Base-by-base conservation (phyloP, 148 eudicot genomes). In the Fagopyrum esculentum region DNA sequence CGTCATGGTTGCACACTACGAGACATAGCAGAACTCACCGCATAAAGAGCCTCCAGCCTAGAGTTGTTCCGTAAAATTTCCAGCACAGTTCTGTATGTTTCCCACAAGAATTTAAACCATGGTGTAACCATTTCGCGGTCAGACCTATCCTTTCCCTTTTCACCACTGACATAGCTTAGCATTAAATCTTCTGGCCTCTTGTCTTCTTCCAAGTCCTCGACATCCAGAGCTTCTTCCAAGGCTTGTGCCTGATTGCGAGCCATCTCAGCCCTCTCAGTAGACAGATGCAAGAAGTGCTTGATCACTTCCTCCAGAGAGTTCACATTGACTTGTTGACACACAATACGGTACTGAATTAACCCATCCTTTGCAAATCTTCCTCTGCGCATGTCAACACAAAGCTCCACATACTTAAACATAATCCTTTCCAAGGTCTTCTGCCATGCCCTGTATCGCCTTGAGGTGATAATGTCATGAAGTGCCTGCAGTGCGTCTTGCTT, bases 41-140 rank as follows among this genome's bases (percentile, higher is more conserved):
- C 93, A 82, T 90, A 93, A 43, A 93, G 90, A 47, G 76, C 85
- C 84, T 91, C 97, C 87, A 93, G 76, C 70, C 88, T 93, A 30
- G 98, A 91, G 85, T 93, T 93, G 84, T 93, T 93, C 74, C 97
- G 85, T 69, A 93, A 75, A 44, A 93, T 89, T 76, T 93, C 98
- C 17, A 91, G 80, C 63, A 93, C 95, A 6, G 93, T 91, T 81
- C 98, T 81, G 79, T 93, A 93, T 1, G 98, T 93, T 80, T 93
- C 98, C 98, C 98, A 93, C 80, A 91, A 77, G 74, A 91, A 93
- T 72, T 91, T 93, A 78, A 93, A 93, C 93, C 98, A 93, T 2
- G 98, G 98, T 16, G 98, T 93, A 57, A 93, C 97, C 80, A 89
- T 89, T 81, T 94, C 97, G 13, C 96, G 93, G 69, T 94, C 98